Percentiles rank a stretch among this genome's conserved stretches.
Evolutionary conservation across 176 grass and related monocot species (phyloP).

Genomic region (Raddia distichophylla): DNA sequence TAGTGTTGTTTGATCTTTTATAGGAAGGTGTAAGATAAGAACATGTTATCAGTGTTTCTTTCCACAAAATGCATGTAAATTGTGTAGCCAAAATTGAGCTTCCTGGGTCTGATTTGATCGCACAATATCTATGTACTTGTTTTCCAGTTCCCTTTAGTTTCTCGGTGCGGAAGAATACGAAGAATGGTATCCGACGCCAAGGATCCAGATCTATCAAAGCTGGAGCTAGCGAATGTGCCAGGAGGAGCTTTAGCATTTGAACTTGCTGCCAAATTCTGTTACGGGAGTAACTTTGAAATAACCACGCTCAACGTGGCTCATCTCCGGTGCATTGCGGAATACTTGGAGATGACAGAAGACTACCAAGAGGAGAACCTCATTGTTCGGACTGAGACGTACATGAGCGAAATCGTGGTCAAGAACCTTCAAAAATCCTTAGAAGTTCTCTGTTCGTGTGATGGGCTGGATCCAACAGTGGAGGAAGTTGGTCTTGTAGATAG

Average conservation of each 20-base stretch:
- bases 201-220: constrained; percentile 47
- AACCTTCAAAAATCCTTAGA: constrained; percentile 65
- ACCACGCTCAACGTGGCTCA: constrained; percentile 60
- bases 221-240: constrained; percentile 71
- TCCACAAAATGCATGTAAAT: not conserved
- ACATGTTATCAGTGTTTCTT: not conserved
- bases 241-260: constrained; percentile 78
- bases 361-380: constrained; percentile 71
- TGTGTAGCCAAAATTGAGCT: not conserved
- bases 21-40: not conserved
- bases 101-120: not conserved
- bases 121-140: not conserved
- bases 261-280: constrained; percentile 76
- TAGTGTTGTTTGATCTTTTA: not conserved
- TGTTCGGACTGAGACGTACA: constrained; percentile 57
- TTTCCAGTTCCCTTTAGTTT: constrained; percentile 68
- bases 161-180: constrained; percentile 63
- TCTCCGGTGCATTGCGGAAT: constrained; percentile 73
- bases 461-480: constrained; percentile 62
- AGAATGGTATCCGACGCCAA: constrained; percentile 47
- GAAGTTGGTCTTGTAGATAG: constrained; percentile 58
- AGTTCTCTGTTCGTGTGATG: constrained; percentile 66
- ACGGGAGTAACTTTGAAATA: constrained; percentile 81
- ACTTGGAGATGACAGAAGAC: constrained; percentile 92
- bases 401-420: constrained; percentile 63